A percentile compares a stretch with the other conserved stretches of the same genome.
Evolutionary conservation across 108 stramenopile species (phyloP).

Genomic region (Fistulifera solaris): DNA sequence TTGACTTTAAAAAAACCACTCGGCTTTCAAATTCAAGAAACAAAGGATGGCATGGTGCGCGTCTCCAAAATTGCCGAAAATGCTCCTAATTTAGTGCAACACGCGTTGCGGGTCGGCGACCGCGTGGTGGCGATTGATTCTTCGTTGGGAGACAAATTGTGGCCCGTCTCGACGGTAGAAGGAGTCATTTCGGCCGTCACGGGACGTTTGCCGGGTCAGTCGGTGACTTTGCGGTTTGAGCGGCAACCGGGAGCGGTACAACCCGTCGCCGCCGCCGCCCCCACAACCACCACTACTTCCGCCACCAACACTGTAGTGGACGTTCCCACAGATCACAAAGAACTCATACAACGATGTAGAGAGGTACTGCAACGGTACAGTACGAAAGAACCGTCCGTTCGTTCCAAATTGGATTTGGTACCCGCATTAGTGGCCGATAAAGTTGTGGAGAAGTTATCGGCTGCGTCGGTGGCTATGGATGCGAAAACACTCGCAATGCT

Average conservation of each 20-base stretch:
- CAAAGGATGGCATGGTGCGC: conserved; percentile 66
- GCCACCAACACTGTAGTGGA: not conserved
- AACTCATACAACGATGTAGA: conserved; percentile 52
- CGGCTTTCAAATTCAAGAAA: conserved; percentile 67
- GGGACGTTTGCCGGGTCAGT: conserved; percentile 64
- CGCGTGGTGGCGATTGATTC: conserved; percentile 70
- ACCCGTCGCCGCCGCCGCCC: conserved; percentile 18
- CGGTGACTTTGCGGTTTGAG: conserved; percentile 61
- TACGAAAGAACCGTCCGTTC: conserved; percentile 15
- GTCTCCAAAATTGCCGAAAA: conserved; percentile 60
- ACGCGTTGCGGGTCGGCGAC: conserved; percentile 60
- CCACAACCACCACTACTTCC: not conserved
- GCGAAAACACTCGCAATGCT: conserved; percentile 62
- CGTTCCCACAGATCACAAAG: conserved; percentile 9
- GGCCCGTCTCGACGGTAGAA: conserved; percentile 77
- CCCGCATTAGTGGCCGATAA: conserved; percentile 66
- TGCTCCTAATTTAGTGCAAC: conserved; percentile 41
- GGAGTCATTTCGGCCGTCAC: conserved; percentile 78
- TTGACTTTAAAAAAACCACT: conserved; percentile 58
- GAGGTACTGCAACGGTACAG: conserved; percentile 56
- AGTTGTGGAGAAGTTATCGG: conserved; percentile 72
- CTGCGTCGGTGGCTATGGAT: conserved; percentile 56
- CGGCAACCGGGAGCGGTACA: conserved; percentile 24
- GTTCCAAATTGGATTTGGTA: conserved; percentile 32
- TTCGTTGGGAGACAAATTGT: conserved; percentile 62